These are phyloP conservation scores for Pleomassaria siparia DNA, from an alignment of 2,329 filamentous ascomycete genomes.

Conservation along the genomic window DNA sequence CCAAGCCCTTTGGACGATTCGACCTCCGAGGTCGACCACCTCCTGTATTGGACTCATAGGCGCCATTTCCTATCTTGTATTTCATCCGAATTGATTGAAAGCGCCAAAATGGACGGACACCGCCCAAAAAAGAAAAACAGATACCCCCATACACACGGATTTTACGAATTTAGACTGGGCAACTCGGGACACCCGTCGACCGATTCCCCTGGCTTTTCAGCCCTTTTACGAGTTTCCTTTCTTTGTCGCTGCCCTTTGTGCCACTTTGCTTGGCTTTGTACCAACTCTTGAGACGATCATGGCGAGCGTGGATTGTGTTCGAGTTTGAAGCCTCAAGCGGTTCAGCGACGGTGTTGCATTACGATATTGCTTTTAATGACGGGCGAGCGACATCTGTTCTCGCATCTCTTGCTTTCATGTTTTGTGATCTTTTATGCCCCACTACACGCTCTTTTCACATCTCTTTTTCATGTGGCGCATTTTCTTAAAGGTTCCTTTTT, in stretches of 20 bases:
- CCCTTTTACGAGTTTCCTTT: constrained; percentile 28
- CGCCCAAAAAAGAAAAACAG: constrained; percentile 30
- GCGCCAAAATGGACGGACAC: constrained; percentile 14
- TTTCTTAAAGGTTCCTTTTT: too few species aligned
- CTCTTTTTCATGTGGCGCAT: constrained; percentile 1
- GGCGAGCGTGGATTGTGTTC: too few species aligned
- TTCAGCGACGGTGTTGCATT: constrained; percentile 6
- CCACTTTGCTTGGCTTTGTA: constrained; percentile 4
- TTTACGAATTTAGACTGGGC: constrained; percentile 40
- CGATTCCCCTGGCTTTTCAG: constrained; percentile 19
- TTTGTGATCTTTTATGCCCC: not conserved
- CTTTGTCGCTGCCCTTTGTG: constrained; percentile 4
- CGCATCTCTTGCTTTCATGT: not conserved
- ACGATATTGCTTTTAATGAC: constrained; percentile 2
- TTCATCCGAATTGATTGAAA: constrained; percentile 16
- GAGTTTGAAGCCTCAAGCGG: constrained; percentile 1
- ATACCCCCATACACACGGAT: constrained; percentile 41
- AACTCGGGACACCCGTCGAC: constrained; percentile 12
- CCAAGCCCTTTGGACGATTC: constrained; percentile 29
- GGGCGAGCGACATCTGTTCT: not conserved
- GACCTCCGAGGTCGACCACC: constrained; percentile 24
- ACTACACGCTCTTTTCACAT: not conserved
- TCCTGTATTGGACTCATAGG: constrained; percentile 17
- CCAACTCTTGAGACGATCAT: not conserved
- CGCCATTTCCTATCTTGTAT: constrained; percentile 19